Evolutionary conservation across 2,329 filamentous ascomycete genomes (phyloP), one percentile per base, ranked within the genome.

Genomic region (Tolypocladium inflatum): DNA sequence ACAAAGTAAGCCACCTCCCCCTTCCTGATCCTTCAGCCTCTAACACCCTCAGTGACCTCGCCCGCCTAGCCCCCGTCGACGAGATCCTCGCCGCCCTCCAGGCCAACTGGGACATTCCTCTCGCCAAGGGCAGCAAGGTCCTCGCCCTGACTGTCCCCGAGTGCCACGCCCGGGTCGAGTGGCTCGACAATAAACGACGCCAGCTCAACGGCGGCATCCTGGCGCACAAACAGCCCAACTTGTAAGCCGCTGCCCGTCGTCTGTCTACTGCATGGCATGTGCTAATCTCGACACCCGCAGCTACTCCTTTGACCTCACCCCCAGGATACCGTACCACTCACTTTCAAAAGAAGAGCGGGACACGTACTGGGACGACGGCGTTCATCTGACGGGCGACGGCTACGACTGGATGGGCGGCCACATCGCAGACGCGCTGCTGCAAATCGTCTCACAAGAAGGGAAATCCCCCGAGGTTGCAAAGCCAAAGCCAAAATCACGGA

Each of bases 81-180:
- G 65, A 72, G 2, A 80, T 86, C 26, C 80, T 79, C 62, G 64
- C 74, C 8, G 71, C 73, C 10, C 76, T 87, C 17, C 70, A 79
- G 61, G 66, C 73, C 11, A 68, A 74, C 42, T 88, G 81, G 78
- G 68, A 74, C 50, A 68, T 81, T 2, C 74, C 80, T 1, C 72
- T 86, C 2, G 65, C 68, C 1, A 73, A 74, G 35, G 77, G 77
- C 13, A 74, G 75, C 63, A 82, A 82, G 59, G 79, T 88, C 10
- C 77, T 89, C 3, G 83, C 84, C 5, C 73, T 88, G 54, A 88
- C 85, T 0, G 75, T 89, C 2, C 83, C 83, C 0, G 84, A 87
- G 62, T 76, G 76, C 33, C 66, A 69, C 8, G 57, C 63, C 30
- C 65, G 63, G 26, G 61, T 61, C 8, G 62, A 65, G n/a, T 62